Conservation (phyloP, 768 basidiomycete species). For the Lactarius sanguifluus region DNA sequence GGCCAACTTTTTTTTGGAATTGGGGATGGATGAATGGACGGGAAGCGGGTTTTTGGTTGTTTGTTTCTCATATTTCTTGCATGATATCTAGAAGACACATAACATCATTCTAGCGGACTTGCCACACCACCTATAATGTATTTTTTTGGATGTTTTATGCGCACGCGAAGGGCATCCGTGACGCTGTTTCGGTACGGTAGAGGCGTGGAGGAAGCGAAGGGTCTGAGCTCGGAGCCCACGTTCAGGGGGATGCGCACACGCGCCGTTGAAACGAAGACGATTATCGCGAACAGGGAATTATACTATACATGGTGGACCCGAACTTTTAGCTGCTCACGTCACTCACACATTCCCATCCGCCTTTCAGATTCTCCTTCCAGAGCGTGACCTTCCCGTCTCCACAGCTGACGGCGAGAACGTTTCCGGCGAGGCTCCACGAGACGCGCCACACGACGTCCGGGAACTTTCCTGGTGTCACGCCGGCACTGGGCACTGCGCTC, state of each 20-base stretch:
- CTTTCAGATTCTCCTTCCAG: constrained; percentile 97
- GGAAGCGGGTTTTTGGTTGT: not conserved
- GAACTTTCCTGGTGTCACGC: constrained; percentile 71
- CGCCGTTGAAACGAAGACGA: constrained; percentile 3
- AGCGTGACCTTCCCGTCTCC: constrained; percentile 97
- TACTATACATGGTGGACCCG: constrained; percentile 16
- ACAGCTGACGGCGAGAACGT: constrained; percentile 93
- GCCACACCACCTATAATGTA: not conserved
- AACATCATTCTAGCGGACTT: not conserved
- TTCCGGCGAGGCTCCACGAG: constrained; percentile 95
- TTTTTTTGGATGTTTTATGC: not conserved
- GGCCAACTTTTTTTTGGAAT: not conserved
- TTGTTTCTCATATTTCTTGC: constrained; percentile 1
- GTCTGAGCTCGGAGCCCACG: no score
- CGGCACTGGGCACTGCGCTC: constrained; percentile 42
- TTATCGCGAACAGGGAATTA: constrained; percentile 10
- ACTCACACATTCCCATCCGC: constrained; percentile 95
- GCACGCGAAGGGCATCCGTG: not conserved
- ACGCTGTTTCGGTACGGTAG: no score
- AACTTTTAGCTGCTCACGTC: constrained; percentile 78
- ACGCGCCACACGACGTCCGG: constrained; percentile 99
- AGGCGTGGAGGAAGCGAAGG: not conserved
- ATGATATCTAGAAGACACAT: not conserved
- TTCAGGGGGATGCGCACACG: no score
- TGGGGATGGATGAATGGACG: not conserved